Base-by-base conservation (phyloP, 2,329 filamentous ascomycete genomes). In the Rhexocercosporidium sp. region DNA sequence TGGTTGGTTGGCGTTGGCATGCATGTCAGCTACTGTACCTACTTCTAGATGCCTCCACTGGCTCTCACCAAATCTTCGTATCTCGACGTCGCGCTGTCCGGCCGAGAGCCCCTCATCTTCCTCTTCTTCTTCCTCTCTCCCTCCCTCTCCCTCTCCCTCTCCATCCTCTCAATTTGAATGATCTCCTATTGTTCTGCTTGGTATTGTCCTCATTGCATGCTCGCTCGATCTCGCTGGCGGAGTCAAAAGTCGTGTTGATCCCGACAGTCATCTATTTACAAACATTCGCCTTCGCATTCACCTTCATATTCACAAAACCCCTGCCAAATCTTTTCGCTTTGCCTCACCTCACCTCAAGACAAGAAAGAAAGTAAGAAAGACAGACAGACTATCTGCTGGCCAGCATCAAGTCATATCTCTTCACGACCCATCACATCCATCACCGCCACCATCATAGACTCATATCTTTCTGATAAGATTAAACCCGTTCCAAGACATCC, bases 231-330 rank as follows among this genome's bases (percentile, higher is more conserved):
- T 57, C 31, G 4, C 53, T 39, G 34, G 53, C 53, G 31, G 53
- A 57, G 53, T 57, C 53, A 25, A 37, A 57, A 57, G 53, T 57
- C 53, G 53, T 57, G 53, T 57, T 39, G 53, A 57, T 57, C 53
- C 31, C 53, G 53, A 57, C 51, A 37, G 22, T 37, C 29, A 37
- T 56, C 22, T 54, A 7, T 34, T 56, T 56, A n/a, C 18, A 20
- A 9, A 37, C 20, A 22, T 37, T 14, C 14, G 14, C 14, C 3
- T 22, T 34, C 51, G 11, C 29, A 54, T 56, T 34, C 51, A 37
- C n/a, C 37, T 41, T 22, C 31, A 8, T n/a, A 25, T 39, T 39
- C 34, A 57, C 31, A 12, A 9, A 54, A 29, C 14, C 9, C 31
- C 18, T 14, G 29, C 22, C 29, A 18, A 51, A 22, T 57, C 12